phyloP scores from a whole-genome alignment of 768 basidiomycete species.

The Lyophyllum shimeji region DNA sequence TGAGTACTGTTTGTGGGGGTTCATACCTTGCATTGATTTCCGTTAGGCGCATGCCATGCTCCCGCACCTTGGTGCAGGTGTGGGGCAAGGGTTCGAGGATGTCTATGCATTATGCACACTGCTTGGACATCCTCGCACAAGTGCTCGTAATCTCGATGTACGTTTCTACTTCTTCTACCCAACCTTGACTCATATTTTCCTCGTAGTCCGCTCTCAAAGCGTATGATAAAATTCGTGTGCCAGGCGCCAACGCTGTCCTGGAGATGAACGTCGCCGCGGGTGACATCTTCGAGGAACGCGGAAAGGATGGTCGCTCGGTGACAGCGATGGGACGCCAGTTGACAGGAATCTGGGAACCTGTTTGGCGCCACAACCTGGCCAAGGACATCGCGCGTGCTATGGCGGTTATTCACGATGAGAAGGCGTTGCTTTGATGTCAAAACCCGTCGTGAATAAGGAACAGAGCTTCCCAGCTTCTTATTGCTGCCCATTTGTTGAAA shows the following conservation, averaged over 20 bases:
- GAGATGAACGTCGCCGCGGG: conserved; percentile 40
- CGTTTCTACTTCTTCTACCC: conserved; percentile 3
- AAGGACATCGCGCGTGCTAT: conserved; percentile 36
- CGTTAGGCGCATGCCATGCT: conserved; percentile 57
- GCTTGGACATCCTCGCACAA: conserved; percentile 42
- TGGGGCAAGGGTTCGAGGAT: conserved; percentile 62
- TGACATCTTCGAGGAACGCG: conserved; percentile 42
- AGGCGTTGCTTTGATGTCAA: conserved; percentile 4
- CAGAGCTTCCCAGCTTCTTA: no score
- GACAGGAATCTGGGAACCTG: conserved; percentile 40
- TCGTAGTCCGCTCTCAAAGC: conserved; percentile 43
- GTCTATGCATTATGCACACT: conserved; percentile 45
- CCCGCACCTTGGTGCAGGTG: conserved; percentile 59
- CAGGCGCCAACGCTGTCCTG: conserved; percentile 51
- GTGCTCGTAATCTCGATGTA: conserved; percentile 39
- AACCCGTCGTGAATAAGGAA: no score
- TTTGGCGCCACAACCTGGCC: conserved; percentile 50
- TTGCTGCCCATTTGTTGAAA: no score
- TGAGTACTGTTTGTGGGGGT: conserved; percentile 21
- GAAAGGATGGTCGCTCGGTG: conserved; percentile 26
- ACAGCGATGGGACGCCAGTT: conserved; percentile 34
- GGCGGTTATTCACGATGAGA: conserved; percentile 13
- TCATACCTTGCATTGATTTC: background rate
- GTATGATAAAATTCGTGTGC: conserved; percentile 44
- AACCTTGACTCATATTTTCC: background rate